Base-by-base conservation (phyloP, 2,329 filamentous ascomycete species). In the Xylariomycetidae sp. region DNA sequence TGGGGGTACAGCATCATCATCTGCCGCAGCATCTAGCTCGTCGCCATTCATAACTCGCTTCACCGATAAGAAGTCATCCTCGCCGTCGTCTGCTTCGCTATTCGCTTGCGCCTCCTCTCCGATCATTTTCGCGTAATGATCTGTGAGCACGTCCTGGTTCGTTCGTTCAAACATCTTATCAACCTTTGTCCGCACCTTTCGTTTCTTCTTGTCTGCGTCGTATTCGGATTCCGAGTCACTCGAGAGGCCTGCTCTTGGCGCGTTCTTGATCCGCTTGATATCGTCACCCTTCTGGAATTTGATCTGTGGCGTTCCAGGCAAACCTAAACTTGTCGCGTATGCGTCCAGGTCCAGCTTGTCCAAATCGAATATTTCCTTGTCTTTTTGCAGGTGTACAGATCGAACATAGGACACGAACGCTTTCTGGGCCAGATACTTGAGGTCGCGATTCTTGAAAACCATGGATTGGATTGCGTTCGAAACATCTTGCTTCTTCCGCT, bases 121-220 rank as follows among this genome's bases (percentile, higher is more conserved):
- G 39, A 96, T 79, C 43, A 98, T 73, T 53, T 90, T 95, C 39
- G 79, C 77, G 67, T 95, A 96, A 62, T 98, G 92, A 35, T 82
- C 79, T n/a, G 90, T 89, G 44, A 98, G 64, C 19, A 98, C 85
- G 54, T 95, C 89, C 61, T 96, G 90, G 61, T 98, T 98, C 49
- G 83, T 85, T 40, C 92, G 75, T 66, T 95, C 90, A 60, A 96
- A 95, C 92, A 98, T 96, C 48, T 87, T 82, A 60, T 98, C 88
- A 57, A 94, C 93, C 60, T 95, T 96, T 19, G 93, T 98, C 41
- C 88, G 77, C 13, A 95, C 85, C 63, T 75, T 78, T 40, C 67
- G 63, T 45, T 67, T 65, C 37, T 64, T 65, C 17, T 70, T 71
- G 17, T 70, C 68, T n/a, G 76, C 69, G 34, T 76, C 76, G 31